phyloP scores from a whole-genome alignment of 2,329 filamentous ascomycete genomes.

The Bertia moriformis region DNA sequence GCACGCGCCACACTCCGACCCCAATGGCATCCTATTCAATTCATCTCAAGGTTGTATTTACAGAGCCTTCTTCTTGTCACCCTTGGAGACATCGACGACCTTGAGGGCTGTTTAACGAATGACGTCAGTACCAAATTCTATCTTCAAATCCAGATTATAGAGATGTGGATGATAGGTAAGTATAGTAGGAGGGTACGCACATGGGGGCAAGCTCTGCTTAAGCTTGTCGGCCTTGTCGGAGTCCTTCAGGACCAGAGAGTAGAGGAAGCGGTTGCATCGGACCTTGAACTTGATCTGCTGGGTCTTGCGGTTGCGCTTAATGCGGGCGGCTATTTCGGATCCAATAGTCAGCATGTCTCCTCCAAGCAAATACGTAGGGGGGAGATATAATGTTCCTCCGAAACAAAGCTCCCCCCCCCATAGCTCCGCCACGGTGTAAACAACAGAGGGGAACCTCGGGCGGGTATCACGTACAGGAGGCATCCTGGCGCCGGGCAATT shows the following conservation, averaged over 20 bases:
- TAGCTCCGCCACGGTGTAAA: no score
- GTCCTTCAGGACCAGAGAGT: slow-evolving; percentile 98
- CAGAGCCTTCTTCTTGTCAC: slow-evolving; percentile 25
- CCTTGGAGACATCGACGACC: slow-evolving; percentile 26
- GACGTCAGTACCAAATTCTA: not conserved
- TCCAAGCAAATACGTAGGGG: no score
- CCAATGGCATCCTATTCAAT: slow-evolving; percentile 15
- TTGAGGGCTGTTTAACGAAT: slow-evolving; percentile 18
- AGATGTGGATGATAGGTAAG: no score
- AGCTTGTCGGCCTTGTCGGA: slow-evolving; percentile 99
- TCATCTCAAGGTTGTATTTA: slow-evolving; percentile 15
- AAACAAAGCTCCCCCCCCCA: no score
- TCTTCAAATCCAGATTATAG: no score
- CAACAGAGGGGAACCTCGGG: not conserved
- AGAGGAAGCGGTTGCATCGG: slow-evolving; percentile 89
- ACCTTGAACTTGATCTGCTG: slow-evolving; percentile 99
- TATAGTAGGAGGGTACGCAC: slow-evolving; percentile 49
- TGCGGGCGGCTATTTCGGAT: slow-evolving; percentile 64
- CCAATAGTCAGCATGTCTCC: slow-evolving; percentile 9
- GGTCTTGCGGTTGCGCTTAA: slow-evolving; percentile 88
- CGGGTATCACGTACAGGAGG: slow-evolving; percentile 68
- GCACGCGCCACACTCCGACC: no score
- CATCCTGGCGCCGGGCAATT: slow-evolving; percentile 99
- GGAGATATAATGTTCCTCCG: no score
- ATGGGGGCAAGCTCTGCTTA: slow-evolving; percentile 94